Conservation (phyloP, 2,329 filamentous ascomycete species). For the Cercospora zeae-maydis region DNA sequence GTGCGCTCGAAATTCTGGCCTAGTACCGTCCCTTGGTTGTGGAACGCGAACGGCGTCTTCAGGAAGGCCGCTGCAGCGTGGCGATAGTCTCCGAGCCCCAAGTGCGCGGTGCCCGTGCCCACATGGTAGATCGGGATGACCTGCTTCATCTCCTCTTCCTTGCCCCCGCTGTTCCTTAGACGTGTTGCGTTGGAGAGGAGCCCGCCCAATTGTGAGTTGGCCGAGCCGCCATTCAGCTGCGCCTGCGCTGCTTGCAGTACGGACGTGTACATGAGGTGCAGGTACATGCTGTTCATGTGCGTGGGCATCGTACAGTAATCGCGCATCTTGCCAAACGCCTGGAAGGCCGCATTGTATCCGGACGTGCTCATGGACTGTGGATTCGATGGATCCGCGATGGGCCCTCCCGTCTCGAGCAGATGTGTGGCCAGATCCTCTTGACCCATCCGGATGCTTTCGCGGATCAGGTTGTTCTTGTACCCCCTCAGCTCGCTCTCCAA, state of each 20-base stretch:
- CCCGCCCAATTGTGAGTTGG: conserved; percentile 49
- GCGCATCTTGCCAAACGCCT: conserved; percentile 81
- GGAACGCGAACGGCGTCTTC: conserved; percentile 52
- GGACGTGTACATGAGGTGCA: conserved; percentile 71
- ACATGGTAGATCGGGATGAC: conserved; percentile 62
- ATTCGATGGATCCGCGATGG: conserved; percentile 27
- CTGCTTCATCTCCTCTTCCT: conserved; percentile 56
- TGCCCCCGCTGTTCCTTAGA: conserved; percentile 42
- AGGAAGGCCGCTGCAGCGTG: conserved; percentile 73
- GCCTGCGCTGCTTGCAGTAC: conserved; percentile 68
- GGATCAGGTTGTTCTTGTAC: conserved; percentile 95
- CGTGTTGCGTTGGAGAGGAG: conserved; percentile 57
- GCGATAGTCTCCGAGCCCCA: conserved; percentile 55
- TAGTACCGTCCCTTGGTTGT: conserved; percentile 42
- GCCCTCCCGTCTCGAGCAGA: conserved; percentile 68
- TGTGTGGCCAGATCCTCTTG: conserved; percentile 88
- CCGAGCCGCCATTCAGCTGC: conserved; percentile 40
- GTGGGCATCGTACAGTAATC: conserved; percentile 80
- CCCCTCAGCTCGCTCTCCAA: conserved; percentile 81
- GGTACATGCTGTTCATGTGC: conserved; percentile 78
- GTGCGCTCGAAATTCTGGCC: conserved; percentile 61
- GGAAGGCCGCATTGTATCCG: conserved; percentile 66
- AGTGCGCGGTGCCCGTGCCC: conserved; percentile 59
- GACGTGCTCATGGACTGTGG: conserved; percentile 19
- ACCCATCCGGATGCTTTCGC: conserved; percentile 91